phyloP scores from a whole-genome alignment of 2,329 filamentous ascomycete genomes.

The Fusarium solani-melongenae region DNA sequence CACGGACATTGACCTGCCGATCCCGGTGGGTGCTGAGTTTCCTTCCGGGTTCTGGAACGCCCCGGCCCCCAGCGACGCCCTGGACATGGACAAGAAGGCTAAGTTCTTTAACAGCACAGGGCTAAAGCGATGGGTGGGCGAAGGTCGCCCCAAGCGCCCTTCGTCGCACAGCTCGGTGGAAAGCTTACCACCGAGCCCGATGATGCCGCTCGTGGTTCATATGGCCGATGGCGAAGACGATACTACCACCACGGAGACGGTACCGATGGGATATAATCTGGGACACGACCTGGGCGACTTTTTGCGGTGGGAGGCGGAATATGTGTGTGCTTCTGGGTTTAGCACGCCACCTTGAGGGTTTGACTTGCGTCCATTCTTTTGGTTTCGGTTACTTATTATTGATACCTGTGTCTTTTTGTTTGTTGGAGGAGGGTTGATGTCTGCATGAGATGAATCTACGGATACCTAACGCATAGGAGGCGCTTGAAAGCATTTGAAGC shows the following conservation, averaged over 20 bases:
- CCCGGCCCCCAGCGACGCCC: conserved; percentile 25
- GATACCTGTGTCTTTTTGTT: conserved; percentile 1
- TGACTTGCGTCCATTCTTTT: conserved; percentile 2
- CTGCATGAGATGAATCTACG: conserved; percentile 4
- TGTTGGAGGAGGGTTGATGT: conserved; percentile 3
- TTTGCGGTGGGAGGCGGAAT: conserved; percentile 66
- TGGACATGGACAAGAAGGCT: conserved; percentile 46
- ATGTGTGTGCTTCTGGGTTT: conserved; percentile 53
- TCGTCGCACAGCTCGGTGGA: conserved; percentile 40
- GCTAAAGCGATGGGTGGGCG: conserved; percentile 52
- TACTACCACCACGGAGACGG: conserved; percentile 37
- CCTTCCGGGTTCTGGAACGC: conserved; percentile 50
- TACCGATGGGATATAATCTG: conserved; percentile 71
- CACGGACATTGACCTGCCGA: conserved; percentile 51
- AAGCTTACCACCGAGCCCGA: conserved; percentile 62
- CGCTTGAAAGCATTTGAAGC: conserved; percentile 21
- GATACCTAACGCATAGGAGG: conserved; percentile 27
- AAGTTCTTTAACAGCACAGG: conserved; percentile 47
- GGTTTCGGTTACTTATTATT: background rate
- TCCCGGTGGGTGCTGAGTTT: conserved; percentile 51
- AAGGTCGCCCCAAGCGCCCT: conserved; percentile 48
- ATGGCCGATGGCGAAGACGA: conserved; percentile 50
- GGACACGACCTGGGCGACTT: conserved; percentile 69
- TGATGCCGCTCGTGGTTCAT: conserved; percentile 59
- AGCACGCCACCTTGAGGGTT: conserved; percentile 30